Evolutionary conservation across 2,329 filamentous ascomycete species (phyloP).

Genomic region (Beauveria medogensis): DNA sequence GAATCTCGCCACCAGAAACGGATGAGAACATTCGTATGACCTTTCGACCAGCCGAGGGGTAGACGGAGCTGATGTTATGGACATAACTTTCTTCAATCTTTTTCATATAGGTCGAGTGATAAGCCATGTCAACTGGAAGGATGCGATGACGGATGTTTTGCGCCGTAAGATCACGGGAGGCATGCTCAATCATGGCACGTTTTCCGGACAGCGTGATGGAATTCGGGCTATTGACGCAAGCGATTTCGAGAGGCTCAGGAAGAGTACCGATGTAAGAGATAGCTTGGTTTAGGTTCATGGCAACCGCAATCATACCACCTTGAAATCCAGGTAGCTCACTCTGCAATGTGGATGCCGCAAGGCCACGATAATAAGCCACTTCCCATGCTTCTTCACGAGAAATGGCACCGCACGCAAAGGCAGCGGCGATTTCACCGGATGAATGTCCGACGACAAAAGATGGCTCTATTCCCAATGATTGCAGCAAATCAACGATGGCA

Average conservation of each 20-base stretch:
- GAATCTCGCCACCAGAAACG: slow-evolving; percentile 24
- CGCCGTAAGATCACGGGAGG: slow-evolving; percentile 24
- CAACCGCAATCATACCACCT: slow-evolving; percentile 35
- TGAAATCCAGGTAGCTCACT: slow-evolving; percentile 20
- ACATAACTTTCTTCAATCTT: slow-evolving; percentile 29
- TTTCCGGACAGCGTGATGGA: slow-evolving; percentile 38
- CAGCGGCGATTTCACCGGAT: slow-evolving; percentile 39
- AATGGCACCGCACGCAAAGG: slow-evolving; percentile 31
- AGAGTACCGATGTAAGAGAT: slow-evolving; percentile 19
- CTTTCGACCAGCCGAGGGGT: not conserved
- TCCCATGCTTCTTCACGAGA: slow-evolving; percentile 31
- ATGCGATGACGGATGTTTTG: slow-evolving; percentile 26
- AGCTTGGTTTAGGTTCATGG: slow-evolving; percentile 23
- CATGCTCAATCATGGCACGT: slow-evolving; percentile 20
- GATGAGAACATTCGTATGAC: slow-evolving; percentile 33
- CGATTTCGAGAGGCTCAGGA: slow-evolving; percentile 24
- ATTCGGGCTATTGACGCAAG: slow-evolving; percentile 36
- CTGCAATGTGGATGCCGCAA: slow-evolving; percentile 24
- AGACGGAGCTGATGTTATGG: slow-evolving; percentile 19
- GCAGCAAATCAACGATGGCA: slow-evolving; percentile 33
- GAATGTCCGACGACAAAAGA: slow-evolving; percentile 35
- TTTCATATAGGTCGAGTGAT: slow-evolving; percentile 38
- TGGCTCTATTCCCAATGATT: slow-evolving; percentile 25
- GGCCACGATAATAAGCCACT: slow-evolving; percentile 34
- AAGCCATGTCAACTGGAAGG: slow-evolving; percentile 31